Percentiles rank a stretch among this genome's conserved stretches.
These are phyloP conservation scores for Entomortierella beljakovae DNA, from an alignment of 192 early-diverging fungal genomes.

Conservation along the genomic window DNA sequence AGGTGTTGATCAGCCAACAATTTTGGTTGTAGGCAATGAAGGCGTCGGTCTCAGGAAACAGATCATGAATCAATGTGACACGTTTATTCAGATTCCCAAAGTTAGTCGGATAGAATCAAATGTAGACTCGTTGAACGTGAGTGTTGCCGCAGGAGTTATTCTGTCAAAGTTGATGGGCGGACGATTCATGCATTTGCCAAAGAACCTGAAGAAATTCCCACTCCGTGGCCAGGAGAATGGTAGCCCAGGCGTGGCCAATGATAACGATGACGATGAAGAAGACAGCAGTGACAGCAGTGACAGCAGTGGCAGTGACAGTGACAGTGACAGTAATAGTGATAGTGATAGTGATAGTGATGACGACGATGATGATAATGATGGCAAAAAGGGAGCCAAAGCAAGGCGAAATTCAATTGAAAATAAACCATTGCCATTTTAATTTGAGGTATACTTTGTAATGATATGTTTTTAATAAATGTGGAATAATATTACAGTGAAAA, in stretches of 20 bases:
- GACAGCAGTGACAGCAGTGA: conserved; percentile 11
- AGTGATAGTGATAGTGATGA: conserved; percentile 11
- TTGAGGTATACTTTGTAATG: no score
- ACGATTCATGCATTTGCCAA: conserved; percentile 38
- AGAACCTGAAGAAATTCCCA: conserved; percentile 36
- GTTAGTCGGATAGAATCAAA: conserved; percentile 16
- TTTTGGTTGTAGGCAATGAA: conserved; percentile 78
- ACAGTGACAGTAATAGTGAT: conserved; percentile 6
- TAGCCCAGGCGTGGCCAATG: neutral
- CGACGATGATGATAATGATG: conserved; percentile 10
- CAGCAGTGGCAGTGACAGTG: neutral
- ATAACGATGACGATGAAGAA: neutral
- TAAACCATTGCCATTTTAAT: neutral
- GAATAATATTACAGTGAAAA: neutral
- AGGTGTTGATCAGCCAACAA: conserved; percentile 42
- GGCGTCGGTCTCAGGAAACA: conserved; percentile 69
- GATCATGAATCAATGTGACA: conserved; percentile 66
- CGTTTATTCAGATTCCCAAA: conserved; percentile 65
- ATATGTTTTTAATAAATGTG: neutral
- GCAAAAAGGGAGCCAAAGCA: neutral
- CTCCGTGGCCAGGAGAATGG: neutral
- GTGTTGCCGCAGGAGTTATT: conserved; percentile 56
- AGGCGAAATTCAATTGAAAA: neutral
- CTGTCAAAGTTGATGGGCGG: conserved; percentile 53
- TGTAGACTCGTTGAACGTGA: conserved; percentile 61